phyloP scores from a whole-genome alignment of 2,329 filamentous ascomycete genomes.

The Colletotrichum gloeosporioides region DNA sequence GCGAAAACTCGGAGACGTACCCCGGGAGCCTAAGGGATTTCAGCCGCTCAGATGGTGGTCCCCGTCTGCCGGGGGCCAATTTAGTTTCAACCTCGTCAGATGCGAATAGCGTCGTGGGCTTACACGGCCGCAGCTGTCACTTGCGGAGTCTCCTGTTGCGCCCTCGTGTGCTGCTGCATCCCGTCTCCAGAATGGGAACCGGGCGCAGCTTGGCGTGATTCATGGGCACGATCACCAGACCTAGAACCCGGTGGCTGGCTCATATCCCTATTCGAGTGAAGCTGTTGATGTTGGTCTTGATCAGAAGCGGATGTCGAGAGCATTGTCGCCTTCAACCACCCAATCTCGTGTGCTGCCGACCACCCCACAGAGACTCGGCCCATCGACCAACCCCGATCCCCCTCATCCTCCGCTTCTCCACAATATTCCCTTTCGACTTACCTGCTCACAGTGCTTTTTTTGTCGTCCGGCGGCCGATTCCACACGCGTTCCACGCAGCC shows the following conservation, averaged over 20 bases:
- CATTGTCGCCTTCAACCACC: background rate
- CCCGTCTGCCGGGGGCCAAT: background rate
- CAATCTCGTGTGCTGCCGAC: background rate
- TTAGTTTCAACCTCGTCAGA: background rate
- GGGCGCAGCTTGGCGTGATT: background rate
- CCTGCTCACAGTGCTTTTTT: background rate
- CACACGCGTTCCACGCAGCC: background rate
- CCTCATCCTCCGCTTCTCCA: slow-evolving; percentile 1
- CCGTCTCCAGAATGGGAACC: background rate
- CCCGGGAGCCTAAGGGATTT: background rate
- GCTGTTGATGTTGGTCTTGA: background rate
- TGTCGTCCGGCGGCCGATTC: background rate
- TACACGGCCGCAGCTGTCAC: background rate
- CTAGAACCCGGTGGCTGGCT: background rate
- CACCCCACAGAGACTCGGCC: background rate
- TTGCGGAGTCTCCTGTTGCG: slow-evolving; percentile 15
- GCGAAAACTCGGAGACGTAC: background rate
- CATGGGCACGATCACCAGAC: background rate
- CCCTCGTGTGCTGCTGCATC: background rate
- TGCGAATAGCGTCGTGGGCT: background rate
- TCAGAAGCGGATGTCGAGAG: background rate
- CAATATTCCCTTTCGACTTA: background rate
- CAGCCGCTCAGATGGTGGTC: background rate
- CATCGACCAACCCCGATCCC: background rate
- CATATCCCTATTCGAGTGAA: background rate